phyloP scores from a whole-genome alignment of 2,329 filamentous ascomycete genomes.

The Alternaria alternata region DNA sequence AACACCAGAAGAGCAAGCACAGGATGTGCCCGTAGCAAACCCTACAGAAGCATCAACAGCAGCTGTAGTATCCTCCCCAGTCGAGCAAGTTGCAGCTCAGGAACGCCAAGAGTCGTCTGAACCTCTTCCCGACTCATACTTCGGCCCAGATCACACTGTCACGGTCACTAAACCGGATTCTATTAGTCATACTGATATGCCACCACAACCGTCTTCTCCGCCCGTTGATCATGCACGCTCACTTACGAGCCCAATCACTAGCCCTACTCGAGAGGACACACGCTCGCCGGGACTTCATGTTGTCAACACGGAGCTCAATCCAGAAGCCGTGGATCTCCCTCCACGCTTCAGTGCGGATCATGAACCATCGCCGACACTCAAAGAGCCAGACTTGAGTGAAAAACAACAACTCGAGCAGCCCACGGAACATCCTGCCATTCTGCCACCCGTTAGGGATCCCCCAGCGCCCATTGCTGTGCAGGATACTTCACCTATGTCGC shows the following conservation, averaged over 20 bases:
- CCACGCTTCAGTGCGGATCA: conserved; percentile 41
- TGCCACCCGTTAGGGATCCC: conserved; percentile 17
- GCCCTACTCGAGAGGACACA: conserved; percentile 31
- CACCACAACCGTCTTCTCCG: conserved; percentile 23
- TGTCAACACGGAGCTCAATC: conserved; percentile 51
- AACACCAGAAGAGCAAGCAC: conserved; percentile 21
- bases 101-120: conserved; percentile 27
- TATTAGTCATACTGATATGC: conserved; percentile 26
- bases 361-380: conserved; percentile 21
- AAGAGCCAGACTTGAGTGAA: conserved; percentile 14
- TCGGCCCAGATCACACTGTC: conserved; percentile 38
- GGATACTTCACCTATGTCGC: conserved; percentile 30
- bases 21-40: conserved; percentile 17
- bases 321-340: conserved; percentile 50
- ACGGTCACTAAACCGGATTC: conserved; percentile 34
- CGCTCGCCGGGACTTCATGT: conserved; percentile 52
- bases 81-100: conserved; percentile 27
- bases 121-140: conserved; percentile 34
- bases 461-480: conserved; percentile 21
- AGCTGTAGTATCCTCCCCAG: conserved; percentile 16
- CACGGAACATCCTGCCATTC: conserved; percentile 2
- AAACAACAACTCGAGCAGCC: conserved; percentile 15
- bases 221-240: conserved; percentile 24
- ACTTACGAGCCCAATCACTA: conserved; percentile 28
- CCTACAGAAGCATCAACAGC: conserved; percentile 17